Base-by-base conservation (phyloP, 73 alveolate species). In the Breviolum minutum region DNA sequence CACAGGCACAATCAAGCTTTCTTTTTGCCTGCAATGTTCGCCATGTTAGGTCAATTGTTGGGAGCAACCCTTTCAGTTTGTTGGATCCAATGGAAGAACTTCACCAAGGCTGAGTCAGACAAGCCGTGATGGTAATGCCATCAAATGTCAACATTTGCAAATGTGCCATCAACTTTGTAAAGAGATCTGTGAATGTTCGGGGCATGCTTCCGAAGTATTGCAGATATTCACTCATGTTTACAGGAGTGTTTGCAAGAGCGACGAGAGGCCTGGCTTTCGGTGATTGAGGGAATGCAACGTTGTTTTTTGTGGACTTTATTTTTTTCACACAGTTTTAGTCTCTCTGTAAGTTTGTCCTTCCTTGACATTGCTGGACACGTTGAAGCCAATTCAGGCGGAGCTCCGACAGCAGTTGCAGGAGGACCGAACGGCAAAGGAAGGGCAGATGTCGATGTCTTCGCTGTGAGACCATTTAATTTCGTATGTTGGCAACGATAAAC, bases 21-120 rank as follows among this genome's bases (percentile, higher is more conserved):
- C 22, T 6, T 8, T 77, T 10, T 14, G 12, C n/a, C n/a, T 8
- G 63, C 26, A 9, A 60, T 77, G 86, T n/a, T 30, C 7, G 86
- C 30, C 48, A 22, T 7, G 86, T 26, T 26, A 87, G 95, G 95
- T 60, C 95, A 87, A 66, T 29, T 87, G 84, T 32, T 60, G n/a
- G 95, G 95, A 7, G 95, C 95, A n/a, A 32, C 95, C 54, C 61
- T 87, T 30, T 87, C 95, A 11, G 80, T 87, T 6, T 87, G 95
- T 66, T 11, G 71, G 60, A 81, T 87, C 48, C 95, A 87, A 62
- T 87, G 95, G 95, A 70, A 60, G 13, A 66, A 48, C 83, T 87
- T 63, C 83, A 64, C 83, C 83, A 87, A 87, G 95, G 95, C 92
- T 54, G 22, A 40, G 54, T 40, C 54, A 40, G 54, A 40, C 54